Conservation (phyloP, 768 basidiomycete species). For the Termitomyces sp. region DNA sequence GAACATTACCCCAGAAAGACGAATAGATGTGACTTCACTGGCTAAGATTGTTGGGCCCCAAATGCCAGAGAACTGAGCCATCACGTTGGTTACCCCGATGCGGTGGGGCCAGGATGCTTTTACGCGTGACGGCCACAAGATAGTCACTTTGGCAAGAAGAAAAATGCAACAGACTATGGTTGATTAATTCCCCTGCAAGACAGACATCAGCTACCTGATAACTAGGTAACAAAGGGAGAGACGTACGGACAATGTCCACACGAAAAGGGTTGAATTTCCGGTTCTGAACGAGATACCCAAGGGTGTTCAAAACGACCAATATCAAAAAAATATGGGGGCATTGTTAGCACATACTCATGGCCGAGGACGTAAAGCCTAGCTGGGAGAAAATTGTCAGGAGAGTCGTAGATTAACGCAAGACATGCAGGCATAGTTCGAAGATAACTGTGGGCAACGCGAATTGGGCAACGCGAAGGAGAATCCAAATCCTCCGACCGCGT, state of each 20-base stretch:
- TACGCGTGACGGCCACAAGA: slow-evolving; percentile 11
- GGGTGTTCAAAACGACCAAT: slow-evolving; percentile 9
- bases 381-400: neutral
- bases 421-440: slow-evolving; percentile 5
- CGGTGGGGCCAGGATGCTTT: slow-evolving; percentile 11
- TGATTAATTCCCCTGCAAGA: slow-evolving; percentile 6
- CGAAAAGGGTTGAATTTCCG: slow-evolving; percentile 10
- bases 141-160: slow-evolving; percentile 6
- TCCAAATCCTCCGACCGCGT: slow-evolving; percentile 12
- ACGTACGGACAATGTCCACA: slow-evolving; percentile 6
- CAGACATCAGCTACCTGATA: neutral
- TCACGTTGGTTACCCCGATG: slow-evolving; percentile 8
- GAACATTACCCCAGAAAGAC: neutral
- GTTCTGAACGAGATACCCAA: slow-evolving; percentile 10
- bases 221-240: neutral
- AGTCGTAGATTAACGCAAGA: too few relatives aligned
- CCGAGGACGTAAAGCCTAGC: slow-evolving; percentile 10
- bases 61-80: slow-evolving; percentile 9
- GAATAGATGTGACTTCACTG: neutral
- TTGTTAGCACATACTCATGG: slow-evolving; percentile 8
- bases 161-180: slow-evolving; percentile 11
- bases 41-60: slow-evolving; percentile 12
- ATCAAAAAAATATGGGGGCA: slow-evolving; percentile 9
- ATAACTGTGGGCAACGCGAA: slow-evolving; percentile 10
- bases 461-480: slow-evolving; percentile 9